These are phyloP conservation scores for Abelmoschus esculentus DNA, from an alignment of 345 rosid genomes.

Conservation along the genomic window DNA sequence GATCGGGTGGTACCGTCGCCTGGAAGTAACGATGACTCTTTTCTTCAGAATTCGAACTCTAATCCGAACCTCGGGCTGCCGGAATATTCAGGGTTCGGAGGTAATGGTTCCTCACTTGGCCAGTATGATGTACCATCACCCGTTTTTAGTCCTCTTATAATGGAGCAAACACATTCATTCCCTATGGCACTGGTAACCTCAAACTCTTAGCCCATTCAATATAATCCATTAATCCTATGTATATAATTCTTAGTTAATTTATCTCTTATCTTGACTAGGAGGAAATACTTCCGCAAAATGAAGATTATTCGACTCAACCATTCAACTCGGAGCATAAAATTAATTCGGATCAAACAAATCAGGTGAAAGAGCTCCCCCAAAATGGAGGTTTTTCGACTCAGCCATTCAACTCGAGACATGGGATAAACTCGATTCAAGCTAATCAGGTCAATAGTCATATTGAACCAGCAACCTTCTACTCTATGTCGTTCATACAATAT, in stretches of 20 bases:
- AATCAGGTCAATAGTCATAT: too few species aligned
- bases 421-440: too few species aligned
- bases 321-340: neutral
- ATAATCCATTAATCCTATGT: too few species aligned
- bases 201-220: neutral
- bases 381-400: too few species aligned
- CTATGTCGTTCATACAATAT: too few species aligned
- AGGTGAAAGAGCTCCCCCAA: neutral
- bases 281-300: neutral
- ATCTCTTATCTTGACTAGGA: neutral
- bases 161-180: neutral
- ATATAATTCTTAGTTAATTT: too few species aligned
- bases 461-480: too few species aligned
- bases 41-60: neutral
- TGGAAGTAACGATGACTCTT: neutral
- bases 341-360: neutral
- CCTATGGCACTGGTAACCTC: neutral
- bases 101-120: neutral
- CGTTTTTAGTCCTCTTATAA: neutral
- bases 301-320: neutral
- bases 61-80: neutral
- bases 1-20: slow-evolving; percentile 6
- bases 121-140: neutral
- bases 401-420: too few species aligned
- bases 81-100: neutral